Conservation (phyloP, 164 flowering plant genomes). For the Vitis riparia region DNA sequence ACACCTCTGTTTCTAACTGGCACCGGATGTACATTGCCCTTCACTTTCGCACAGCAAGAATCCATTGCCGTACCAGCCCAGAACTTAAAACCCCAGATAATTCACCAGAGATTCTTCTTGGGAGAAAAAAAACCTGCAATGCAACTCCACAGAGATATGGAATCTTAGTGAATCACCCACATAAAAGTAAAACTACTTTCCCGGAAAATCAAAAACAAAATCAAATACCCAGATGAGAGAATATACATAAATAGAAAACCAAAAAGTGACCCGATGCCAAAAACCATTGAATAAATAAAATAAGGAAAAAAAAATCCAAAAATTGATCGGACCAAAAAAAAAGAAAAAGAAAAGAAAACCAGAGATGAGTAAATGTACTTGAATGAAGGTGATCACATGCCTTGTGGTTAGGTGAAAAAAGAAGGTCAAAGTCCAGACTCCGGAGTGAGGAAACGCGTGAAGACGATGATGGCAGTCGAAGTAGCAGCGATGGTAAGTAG, state of each 20-base stretch:
- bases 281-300: background rate
- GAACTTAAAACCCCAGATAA: background rate
- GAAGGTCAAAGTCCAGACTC: no score
- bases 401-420: slow-evolving; percentile 13
- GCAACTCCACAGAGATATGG: slow-evolving; percentile 7
- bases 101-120: background rate
- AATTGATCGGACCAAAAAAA: background rate
- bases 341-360: background rate
- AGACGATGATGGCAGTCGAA: background rate
- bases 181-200: slow-evolving; percentile 4
- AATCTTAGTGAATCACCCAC: slow-evolving; percentile 5
- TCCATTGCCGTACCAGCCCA: slow-evolving; percentile 38
- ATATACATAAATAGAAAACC: background rate
- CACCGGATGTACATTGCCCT: slow-evolving; percentile 20
- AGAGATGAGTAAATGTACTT: slow-evolving; percentile 5
- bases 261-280: background rate
- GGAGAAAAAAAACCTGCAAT: background rate
- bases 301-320: background rate
- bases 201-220: slow-evolving; percentile 6
- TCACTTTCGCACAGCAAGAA: slow-evolving; percentile 39
- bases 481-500: slow-evolving; percentile 4
- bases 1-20: slow-evolving; percentile 11
- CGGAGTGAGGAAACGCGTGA: no score
- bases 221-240: slow-evolving; percentile 1
- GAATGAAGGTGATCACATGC: slow-evolving; percentile 7